phyloP scores from a whole-genome alignment of 345 rosid genomes.

The Cardamine resedifolia region DNA sequence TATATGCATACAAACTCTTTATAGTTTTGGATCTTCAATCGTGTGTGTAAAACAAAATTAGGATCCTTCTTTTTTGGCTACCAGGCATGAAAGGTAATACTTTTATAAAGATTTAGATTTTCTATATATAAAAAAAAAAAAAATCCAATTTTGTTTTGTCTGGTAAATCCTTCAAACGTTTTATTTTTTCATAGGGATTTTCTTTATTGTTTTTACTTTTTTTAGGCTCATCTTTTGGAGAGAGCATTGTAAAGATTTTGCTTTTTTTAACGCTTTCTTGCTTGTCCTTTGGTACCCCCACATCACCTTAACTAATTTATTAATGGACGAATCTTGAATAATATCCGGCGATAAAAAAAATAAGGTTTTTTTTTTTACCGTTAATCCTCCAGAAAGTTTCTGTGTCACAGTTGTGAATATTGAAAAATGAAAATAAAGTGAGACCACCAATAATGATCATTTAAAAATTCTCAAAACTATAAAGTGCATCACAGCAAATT shows the following conservation, averaged over 20 bases:
- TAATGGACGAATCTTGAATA: slow-evolving; percentile 5
- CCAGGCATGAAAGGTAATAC: not conserved
- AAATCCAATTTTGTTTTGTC: not conserved
- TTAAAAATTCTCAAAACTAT: not conserved
- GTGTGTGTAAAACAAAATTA: slow-evolving; percentile 5
- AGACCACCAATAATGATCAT: not conserved
- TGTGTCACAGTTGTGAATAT: not conserved
- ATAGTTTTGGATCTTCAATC: not conserved
- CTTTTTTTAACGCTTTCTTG: slow-evolving; percentile 15
- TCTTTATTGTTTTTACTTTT: not conserved
- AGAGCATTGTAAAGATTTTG: slow-evolving; percentile 12
- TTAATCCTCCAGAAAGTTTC: not conserved
- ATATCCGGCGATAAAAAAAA: not conserved
- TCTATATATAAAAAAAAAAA: not conserved
- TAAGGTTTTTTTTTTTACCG: not conserved
- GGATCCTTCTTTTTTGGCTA: not conserved
- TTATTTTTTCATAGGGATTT: not conserved
- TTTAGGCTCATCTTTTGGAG: slow-evolving; percentile 38
- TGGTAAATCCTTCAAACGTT: slow-evolving; percentile 17
- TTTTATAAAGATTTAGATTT: not conserved
- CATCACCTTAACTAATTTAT: not conserved
- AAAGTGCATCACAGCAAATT: not conserved
- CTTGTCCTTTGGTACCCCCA: slow-evolving; percentile 24
- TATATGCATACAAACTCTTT: not conserved
- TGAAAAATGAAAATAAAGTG: not conserved